phyloP scores from a whole-genome alignment of 331 rosid species.

The Acacia pycnantha region DNA sequence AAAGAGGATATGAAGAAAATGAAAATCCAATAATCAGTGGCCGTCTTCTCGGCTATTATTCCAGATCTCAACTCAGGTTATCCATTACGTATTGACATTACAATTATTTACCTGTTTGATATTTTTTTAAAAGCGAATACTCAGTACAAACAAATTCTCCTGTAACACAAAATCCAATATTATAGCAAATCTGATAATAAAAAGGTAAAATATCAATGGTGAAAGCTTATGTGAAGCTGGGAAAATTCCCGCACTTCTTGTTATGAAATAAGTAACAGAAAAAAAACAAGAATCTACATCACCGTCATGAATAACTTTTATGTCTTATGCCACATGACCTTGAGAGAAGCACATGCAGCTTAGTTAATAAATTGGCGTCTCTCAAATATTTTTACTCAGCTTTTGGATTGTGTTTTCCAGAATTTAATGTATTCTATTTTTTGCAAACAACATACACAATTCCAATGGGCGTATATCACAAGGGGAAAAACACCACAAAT shows the following conservation, averaged over 20 bases:
- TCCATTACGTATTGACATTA: slow-evolving; percentile 2
- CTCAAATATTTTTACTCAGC: neutral
- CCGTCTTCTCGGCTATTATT: slow-evolving; percentile 16
- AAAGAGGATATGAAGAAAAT: slow-evolving; percentile 9
- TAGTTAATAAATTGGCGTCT: neutral
- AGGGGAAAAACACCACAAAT: slow-evolving; percentile 16
- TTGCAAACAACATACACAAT: neutral
- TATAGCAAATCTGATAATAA: neutral
- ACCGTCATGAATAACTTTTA: neutral
- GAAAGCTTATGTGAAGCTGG: slow-evolving; percentile 1
- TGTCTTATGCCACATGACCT: neutral
- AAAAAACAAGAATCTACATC: neutral
- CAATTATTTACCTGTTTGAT: slow-evolving; percentile 4
- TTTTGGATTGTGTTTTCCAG: neutral
- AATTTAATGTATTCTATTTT: slow-evolving; percentile 20
- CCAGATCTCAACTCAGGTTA: neutral
- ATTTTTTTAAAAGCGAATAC: neutral
- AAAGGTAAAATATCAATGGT: slow-evolving; percentile 1
- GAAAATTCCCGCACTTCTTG: neutral
- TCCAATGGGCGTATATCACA: slow-evolving; percentile 3
- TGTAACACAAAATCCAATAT: neutral
- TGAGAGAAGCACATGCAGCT: slow-evolving; percentile 5
- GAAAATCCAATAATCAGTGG: slow-evolving; percentile 14
- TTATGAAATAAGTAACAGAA: neutral
- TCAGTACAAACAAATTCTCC: slow-evolving; percentile 14